Evolutionary conservation across 106 monocot genomes (phyloP), one percentile per base, ranked within the genome.

Genomic region (Phalaenopsis aphrodite): DNA sequence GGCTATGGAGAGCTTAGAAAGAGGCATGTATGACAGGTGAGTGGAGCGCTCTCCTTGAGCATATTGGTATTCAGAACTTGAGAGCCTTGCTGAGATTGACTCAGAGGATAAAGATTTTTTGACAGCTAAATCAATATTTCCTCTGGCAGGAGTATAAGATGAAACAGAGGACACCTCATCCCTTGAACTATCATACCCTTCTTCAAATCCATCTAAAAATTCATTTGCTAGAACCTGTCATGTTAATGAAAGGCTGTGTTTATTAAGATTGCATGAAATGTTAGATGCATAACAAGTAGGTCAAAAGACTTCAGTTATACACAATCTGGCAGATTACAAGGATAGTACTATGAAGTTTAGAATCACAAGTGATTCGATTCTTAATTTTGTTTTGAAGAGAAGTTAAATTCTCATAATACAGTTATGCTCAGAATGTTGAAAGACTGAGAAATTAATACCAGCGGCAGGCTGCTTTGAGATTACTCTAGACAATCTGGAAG

Each of bases 91-190:
- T 57, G 81, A 72, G 77, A 92, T 78, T 78, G 93, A 95, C 21
- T 92, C 89, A 57, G 89, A 81, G 16, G 91, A 92, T 24, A 91
- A 76, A 2, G 94, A 92, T 46, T 81, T 94, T 83, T 87, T 90
- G 75, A 86, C 76, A 46, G 88, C 55, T 14, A 81, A n/a, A 37
- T 94, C 90, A 76, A 75, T 9, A 78, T 81, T 89, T 79, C 87
- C 82, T 89, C 79, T 94, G 39, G 82, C 81, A 55, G 88, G 91
- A 77, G 85, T 91, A 58, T 91, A 99, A 23, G 94, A 99, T 8
- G 98, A 99, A 81, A 93, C 88, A 83, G 98, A 99, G 79, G 98
- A 95, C 8, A 88, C 86, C 78, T 99, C 98, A 91, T 99, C 98
- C 76, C 85, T 92, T 66, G 91, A 93, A 83, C 98, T 99, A 57